Evolutionary conservation across 2,329 filamentous ascomycete genomes (phyloP), one percentile per base, ranked within the genome.

Genomic region (Hypocreales sp.): DNA sequence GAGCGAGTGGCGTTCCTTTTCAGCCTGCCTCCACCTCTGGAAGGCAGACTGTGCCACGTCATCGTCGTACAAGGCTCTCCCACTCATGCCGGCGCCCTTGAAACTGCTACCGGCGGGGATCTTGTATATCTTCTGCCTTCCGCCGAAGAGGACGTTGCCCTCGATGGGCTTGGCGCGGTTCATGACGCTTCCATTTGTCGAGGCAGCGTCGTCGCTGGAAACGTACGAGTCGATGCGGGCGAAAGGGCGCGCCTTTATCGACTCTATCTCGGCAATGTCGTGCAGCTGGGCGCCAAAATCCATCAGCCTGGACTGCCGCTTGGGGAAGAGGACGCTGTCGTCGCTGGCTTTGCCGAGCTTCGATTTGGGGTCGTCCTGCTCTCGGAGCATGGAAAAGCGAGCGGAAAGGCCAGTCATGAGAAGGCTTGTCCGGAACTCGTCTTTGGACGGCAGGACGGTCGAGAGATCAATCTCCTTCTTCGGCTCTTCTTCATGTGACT

Each of bases 401-500:
- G 86, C 83, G 0, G 87, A 95, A 5, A 98, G 65, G 22, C 86
- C 87, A 1, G 83, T 86, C 87, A 98, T 92, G 35, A 98, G 63
- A 32, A 98, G 59, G 60, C 90, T 95, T 4, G 90, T 98, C 31
- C 90, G 73, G 52, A 98, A 95, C 45, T 95, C 78, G 51, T 95
- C 83, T 25, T 61, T 75, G 0, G 84, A 65, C 2, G 90, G 90
- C 3, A 98, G 60, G 1, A 73, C 86, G 9, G 61, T 60, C 3
- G 72, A 51, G 9, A 95, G 59, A 42, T 95, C 78, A 25, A 94
- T 53, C 35, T 81, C 67, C 32, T 58, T 61, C 46, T 75, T 79
- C 24, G 59, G 55, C 40, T 73, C 69, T 24, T 63, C 64, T 13
- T 65, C 64, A 8, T 53, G 57, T 1, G 55, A 44, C 44, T 70